Base-by-base conservation (phyloP, 1,284 basidiomycete genomes). In the Cutaneotrichosporon arboriforme region DNA sequence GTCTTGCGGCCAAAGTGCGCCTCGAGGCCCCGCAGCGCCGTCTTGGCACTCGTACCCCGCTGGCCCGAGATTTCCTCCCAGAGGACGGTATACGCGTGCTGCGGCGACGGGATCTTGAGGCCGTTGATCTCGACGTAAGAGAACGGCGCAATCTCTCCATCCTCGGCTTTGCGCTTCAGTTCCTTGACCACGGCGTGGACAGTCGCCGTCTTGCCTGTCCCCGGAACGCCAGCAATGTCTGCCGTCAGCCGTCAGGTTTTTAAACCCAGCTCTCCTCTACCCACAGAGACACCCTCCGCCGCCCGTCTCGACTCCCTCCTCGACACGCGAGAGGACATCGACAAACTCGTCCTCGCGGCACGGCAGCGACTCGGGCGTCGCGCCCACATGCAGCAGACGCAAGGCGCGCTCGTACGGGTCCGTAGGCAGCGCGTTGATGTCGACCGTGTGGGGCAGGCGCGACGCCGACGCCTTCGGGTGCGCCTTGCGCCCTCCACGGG, bases 61-160 rank as follows among this genome's bases (percentile, higher is more conserved):
- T 81, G 77, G 53, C 87, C 87, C 0, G 84, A 87, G 21, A 96
- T 81, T 2, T 84, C 84, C 68, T 92, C 88, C 92, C 91, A 97
- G 3, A 97, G 81, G 0, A 91, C 79, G 40, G 81, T 83, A 66
- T 96, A 97, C 2, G 92, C 90, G 4, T 88, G 87, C 20, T 84
- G 79, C 3, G 92, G 90, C 51, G 93, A 88, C 0, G 90, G 87
- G 41, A 97, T 86, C 67, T 86, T 87, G 60, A 98, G 84, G 0
- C 96, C 96, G 67, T 98, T 98, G 67, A 99, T 97, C 72, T 99
- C 96, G 56, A 97, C 90, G 64, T 96, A 99, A 0, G 87, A 90
- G 75, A 98, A 98, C 0, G 90, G 88, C 55, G 88, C 86, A 18
- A 85, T 84, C 80, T 97, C 91, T 57, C 83, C 84, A 51, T 83